Percentiles rank a stretch among this genome's conserved stretches.
Conservation (phyloP, 495 filamentous ascomycete species). For the Hyaloscypha variabilis region DNA sequence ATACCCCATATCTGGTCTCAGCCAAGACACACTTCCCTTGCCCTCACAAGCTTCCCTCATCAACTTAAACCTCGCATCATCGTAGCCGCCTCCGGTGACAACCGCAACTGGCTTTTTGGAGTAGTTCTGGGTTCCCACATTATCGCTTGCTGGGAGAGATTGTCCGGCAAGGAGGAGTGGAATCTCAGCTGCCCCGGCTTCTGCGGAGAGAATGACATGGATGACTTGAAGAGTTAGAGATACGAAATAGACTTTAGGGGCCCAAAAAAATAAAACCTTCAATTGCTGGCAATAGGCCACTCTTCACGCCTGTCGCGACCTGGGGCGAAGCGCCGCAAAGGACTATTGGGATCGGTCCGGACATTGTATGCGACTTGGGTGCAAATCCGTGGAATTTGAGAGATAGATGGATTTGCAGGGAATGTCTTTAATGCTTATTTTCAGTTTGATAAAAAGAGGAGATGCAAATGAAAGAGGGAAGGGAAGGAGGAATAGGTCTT, state of each 20-base stretch:
- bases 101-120: constrained; percentile 34
- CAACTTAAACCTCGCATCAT: constrained; percentile 31
- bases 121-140: constrained; percentile 38
- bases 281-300: constrained; percentile 35
- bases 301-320: constrained; percentile 34
- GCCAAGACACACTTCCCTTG: constrained; percentile 36
- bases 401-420: no score
- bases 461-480: no score
- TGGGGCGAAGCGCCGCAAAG: constrained; percentile 33
- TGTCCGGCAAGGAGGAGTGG: constrained; percentile 34
- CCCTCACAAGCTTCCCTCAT: constrained; percentile 32
- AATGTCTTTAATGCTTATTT: no score
- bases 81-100: constrained; percentile 36
- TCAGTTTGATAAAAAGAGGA: no score
- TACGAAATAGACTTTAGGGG: not conserved
- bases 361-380: no score
- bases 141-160: constrained; percentile 24
- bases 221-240: constrained; percentile 28
- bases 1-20: constrained; percentile 35
- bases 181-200: constrained; percentile 29
- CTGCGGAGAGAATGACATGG: constrained; percentile 33
- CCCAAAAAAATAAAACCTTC: not conserved
- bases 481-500: no score
- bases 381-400: no score
- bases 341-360: constrained; percentile 34